phyloP scores from a whole-genome alignment of 176 grass and related monocot species.

The Urochloa ruziziensis region DNA sequence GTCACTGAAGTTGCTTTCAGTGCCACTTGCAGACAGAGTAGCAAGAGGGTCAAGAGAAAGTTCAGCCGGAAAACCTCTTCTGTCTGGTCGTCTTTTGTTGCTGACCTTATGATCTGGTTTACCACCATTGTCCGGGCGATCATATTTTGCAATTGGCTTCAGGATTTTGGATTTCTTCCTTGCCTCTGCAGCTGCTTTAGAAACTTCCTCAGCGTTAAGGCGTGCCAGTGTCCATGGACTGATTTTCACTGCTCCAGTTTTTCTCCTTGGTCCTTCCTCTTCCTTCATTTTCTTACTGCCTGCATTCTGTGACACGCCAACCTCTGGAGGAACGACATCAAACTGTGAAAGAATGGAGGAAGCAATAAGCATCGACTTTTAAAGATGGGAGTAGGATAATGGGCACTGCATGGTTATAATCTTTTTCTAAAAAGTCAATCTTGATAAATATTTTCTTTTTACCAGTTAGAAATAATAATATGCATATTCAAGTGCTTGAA shows the following conservation, averaged over 20 bases:
- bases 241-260: constrained; percentile 72
- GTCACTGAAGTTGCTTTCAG: constrained; percentile 57
- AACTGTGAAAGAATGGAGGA: constrained; percentile 50
- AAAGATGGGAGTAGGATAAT: background rate
- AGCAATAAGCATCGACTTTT: background rate
- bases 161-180: constrained; percentile 90
- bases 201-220: constrained; percentile 95
- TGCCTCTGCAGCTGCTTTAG: constrained; percentile 79
- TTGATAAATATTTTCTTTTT: background rate
- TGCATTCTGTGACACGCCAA: constrained; percentile 60
- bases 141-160: constrained; percentile 62
- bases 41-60: constrained; percentile 76
- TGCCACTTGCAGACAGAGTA: constrained; percentile 61
- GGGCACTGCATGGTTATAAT: background rate
- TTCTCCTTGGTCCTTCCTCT: constrained; percentile 71
- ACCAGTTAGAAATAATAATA: too few species aligned
- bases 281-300: constrained; percentile 58
- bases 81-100: constrained; percentile 37
- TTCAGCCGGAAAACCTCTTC: constrained; percentile 51
- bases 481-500: too few species aligned
- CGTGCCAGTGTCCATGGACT: constrained; percentile 96
- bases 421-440: background rate
- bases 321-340: constrained; percentile 89
- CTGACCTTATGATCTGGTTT: constrained; percentile 26
- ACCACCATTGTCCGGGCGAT: constrained; percentile 30